phyloP scores from a whole-genome alignment of 2,329 filamentous ascomycete genomes.

The Madurella fahalii region DNA sequence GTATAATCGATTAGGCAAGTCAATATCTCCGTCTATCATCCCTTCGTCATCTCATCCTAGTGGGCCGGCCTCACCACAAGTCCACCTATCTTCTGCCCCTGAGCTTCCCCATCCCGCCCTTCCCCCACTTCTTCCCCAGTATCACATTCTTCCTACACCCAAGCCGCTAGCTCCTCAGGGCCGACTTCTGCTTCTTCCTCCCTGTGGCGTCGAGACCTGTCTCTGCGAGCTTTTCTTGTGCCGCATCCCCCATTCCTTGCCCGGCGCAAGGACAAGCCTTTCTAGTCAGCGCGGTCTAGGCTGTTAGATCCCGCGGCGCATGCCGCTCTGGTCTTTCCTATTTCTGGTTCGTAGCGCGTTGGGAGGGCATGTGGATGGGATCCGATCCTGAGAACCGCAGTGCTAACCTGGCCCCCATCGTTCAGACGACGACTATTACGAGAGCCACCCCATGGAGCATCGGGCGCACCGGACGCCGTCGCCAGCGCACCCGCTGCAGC shows the following conservation, averaged over 20 bases:
- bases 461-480: slow-evolving; percentile 64
- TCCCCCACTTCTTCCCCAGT: slow-evolving; percentile 4
- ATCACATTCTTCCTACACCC: slow-evolving; percentile 9
- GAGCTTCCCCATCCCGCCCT: neutral
- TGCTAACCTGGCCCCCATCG: slow-evolving; percentile 18
- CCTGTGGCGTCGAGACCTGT: slow-evolving; percentile 4
- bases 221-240: slow-evolving; percentile 11
- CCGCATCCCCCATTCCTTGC: slow-evolving; percentile 19
- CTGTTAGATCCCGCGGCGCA: slow-evolving; percentile 16
- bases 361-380: slow-evolving; percentile 8
- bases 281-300: neutral
- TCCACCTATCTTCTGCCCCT: slow-evolving; percentile 1
- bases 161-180: slow-evolving; percentile 10
- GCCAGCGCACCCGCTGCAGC: slow-evolving; percentile 67
- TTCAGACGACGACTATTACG: slow-evolving; percentile 58
- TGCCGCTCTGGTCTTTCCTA: slow-evolving; percentile 7
- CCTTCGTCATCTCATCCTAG: slow-evolving; percentile 6
- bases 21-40: slow-evolving; percentile 21
- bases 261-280: slow-evolving; percentile 19
- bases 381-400: neutral
- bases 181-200: slow-evolving; percentile 1
- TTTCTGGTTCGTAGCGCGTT: slow-evolving; percentile 13
- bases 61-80: slow-evolving; percentile 1
- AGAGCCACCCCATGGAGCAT: slow-evolving; percentile 51
- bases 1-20: slow-evolving; percentile 71